Evolutionary conservation across 1,284 basidiomycete genomes (phyloP).

Genomic region (Peniophora sp.): DNA sequence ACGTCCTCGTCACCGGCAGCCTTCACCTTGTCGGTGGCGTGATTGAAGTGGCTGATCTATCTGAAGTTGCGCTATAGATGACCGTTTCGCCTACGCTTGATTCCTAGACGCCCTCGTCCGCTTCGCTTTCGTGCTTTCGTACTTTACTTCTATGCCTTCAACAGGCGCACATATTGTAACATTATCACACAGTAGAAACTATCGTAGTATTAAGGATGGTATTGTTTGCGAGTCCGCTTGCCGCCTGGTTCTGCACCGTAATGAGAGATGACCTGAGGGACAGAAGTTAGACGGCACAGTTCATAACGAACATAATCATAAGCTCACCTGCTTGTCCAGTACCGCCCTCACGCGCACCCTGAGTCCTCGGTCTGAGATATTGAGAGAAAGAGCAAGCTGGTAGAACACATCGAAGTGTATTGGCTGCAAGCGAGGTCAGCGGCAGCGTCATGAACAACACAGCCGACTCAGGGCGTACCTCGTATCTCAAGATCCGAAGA

Average conservation of each 20-base stretch:
- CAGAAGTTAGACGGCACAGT: too few species aligned
- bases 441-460: not conserved
- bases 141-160: conserved; percentile 9
- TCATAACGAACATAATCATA: not conserved
- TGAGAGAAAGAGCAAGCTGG: conserved; percentile 22
- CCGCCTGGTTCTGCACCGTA: conserved; percentile 28
- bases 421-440: conserved; percentile 31
- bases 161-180: conserved; percentile 6
- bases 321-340: conserved; percentile 49
- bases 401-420: conserved; percentile 51
- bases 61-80: conserved; percentile 44
- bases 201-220: conserved; percentile 3
- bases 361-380: conserved; percentile 25
- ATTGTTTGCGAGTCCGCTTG: conserved; percentile 15
- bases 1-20: conserved; percentile 87
- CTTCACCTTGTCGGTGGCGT: conserved; percentile 93
- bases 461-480: conserved; percentile 31
- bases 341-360: conserved; percentile 38
- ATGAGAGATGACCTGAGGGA: conserved; percentile 41
- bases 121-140: not conserved
- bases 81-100: not conserved
- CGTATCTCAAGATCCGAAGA: conserved; percentile 51
- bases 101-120: not conserved
- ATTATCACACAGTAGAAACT: conserved; percentile 4
- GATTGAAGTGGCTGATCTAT: conserved; percentile 82